Percentiles rank a stretch among this genome's conserved stretches.
Conservation (phyloP, 129 eudicot genomes). For the Flaveria trinervia region DNA sequence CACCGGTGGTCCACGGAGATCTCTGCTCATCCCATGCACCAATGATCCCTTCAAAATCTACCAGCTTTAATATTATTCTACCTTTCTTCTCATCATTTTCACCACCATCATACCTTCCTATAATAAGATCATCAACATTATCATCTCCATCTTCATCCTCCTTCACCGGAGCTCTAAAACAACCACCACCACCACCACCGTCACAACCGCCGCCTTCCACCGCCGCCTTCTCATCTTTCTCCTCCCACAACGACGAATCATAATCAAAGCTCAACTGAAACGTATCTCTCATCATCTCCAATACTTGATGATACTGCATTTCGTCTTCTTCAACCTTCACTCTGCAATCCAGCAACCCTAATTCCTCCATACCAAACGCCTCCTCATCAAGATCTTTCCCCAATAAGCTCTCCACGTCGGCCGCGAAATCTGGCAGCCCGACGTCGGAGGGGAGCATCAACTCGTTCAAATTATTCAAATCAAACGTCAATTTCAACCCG, state of each 20-base stretch:
- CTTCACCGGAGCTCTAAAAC: conserved; percentile 7
- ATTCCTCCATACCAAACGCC: conserved; percentile 56
- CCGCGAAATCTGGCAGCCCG: conserved; percentile 83
- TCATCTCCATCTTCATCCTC: conserved; percentile 27
- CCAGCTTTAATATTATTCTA: conserved; percentile 46
- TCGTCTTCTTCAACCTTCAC: conserved; percentile 53
- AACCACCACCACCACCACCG: not conserved
- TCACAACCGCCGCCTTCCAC: conserved; percentile 10
- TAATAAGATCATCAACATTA: not conserved
- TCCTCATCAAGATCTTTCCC: conserved; percentile 75
- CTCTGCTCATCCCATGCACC: conserved; percentile 78
- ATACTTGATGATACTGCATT: conserved; percentile 24
- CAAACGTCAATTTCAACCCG: conserved; percentile 25
- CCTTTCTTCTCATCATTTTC: conserved; percentile 40
- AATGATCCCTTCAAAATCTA: conserved; percentile 65
- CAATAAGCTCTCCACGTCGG: conserved; percentile 73
- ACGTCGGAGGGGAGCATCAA: conserved; percentile 53
- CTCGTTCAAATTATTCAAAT: conserved; percentile 43
- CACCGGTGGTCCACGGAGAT: conserved; percentile 86
- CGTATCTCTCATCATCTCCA: conserved; percentile 54
- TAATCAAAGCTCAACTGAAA: conserved; percentile 64
- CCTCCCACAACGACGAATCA: conserved; percentile 56
- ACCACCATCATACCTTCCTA: conserved; percentile 15
- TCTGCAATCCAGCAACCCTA: conserved; percentile 53
- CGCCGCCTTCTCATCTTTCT: conserved; percentile 36